phyloP scores from a whole-genome alignment of 106 monocot species.

The Dioscorea alata region DNA sequence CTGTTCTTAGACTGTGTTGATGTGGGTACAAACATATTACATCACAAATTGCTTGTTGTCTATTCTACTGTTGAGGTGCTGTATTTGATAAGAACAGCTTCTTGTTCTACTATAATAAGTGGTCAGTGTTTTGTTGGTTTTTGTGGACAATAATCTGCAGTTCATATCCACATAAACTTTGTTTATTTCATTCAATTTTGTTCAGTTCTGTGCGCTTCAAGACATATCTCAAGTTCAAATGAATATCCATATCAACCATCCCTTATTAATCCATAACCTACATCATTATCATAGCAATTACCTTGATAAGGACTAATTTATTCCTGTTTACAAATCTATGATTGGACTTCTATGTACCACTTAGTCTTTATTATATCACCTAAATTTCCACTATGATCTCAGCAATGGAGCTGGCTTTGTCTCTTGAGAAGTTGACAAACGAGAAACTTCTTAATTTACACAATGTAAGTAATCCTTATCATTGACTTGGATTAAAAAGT shows the following conservation, averaged over 20 bases:
- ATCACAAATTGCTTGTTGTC: too few relatives aligned
- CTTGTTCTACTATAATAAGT: too few relatives aligned
- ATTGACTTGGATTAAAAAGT: neutral
- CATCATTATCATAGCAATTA: neutral
- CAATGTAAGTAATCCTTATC: conserved; percentile 32
- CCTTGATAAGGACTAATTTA: neutral
- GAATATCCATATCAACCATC: neutral
- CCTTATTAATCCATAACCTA: neutral
- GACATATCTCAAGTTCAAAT: neutral
- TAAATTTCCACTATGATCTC: conserved; percentile 19
- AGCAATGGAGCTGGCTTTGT: conserved; percentile 87
- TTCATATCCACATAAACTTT: too few relatives aligned
- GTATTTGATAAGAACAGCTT: too few relatives aligned
- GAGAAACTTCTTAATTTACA: conserved; percentile 87
- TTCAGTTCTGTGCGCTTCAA: too few relatives aligned
- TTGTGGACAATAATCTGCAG: too few relatives aligned
- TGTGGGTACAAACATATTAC: too few relatives aligned
- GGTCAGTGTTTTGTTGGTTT: too few relatives aligned
- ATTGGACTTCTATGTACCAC: neutral
- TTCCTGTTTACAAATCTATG: neutral
- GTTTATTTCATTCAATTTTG: too few relatives aligned
- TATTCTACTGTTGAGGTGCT: too few relatives aligned
- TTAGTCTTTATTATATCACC: conserved; percentile 9
- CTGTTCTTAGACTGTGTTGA: too few relatives aligned
- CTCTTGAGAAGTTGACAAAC: conserved; percentile 78